Evolutionary conservation across 148 eudicot species (phyloP), one percentile per base, ranked within the genome.

Genomic region (Euryodendron excelsum): DNA sequence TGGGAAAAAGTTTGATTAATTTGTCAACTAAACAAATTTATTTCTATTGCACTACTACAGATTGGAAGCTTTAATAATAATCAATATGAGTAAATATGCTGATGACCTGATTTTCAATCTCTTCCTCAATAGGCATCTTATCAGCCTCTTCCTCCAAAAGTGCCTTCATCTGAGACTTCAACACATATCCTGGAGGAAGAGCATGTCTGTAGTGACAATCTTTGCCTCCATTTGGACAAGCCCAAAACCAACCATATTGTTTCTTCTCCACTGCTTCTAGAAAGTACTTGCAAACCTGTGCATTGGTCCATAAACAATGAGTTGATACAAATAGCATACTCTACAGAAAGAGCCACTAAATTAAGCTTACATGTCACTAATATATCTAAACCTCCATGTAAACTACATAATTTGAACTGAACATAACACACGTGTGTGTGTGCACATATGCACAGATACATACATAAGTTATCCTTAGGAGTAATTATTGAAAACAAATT

Each of bases 101-200:
- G 39, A 41, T 59, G 69, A 94, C 98, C 98, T 94, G 89, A 36
- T 94, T 82, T 84, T 94, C 98, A 72, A 94, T 94, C 81, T 94
- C 97, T 52, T 94, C 96, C 84, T 91, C 96, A 75, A 91, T 91
- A 69, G 91, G 76, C 65, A 87, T 80, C 89, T 92, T 80, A 21
- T 96, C 88, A 72, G 85, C 27, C 87, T 96, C 99, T 85, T 96
- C 98, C 84, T 96, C 98, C 55, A 96, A 77, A 77, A 96, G 86
- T 55, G 99, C 94, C 82, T 96, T 96, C 99, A 96, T 96, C 80
- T 96, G 99, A 72, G 99, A 96, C 81, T 96, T 93, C 56, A 96
- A 69, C 73, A 96, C 62, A 81, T 96, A 96, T 73, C 99, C 99
- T 48, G 99, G 84, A 48, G 93, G 93, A 60, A 90, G 93, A 23